Conservation (phyloP, 257 asterid species). For the Nemophila menziesii region DNA sequence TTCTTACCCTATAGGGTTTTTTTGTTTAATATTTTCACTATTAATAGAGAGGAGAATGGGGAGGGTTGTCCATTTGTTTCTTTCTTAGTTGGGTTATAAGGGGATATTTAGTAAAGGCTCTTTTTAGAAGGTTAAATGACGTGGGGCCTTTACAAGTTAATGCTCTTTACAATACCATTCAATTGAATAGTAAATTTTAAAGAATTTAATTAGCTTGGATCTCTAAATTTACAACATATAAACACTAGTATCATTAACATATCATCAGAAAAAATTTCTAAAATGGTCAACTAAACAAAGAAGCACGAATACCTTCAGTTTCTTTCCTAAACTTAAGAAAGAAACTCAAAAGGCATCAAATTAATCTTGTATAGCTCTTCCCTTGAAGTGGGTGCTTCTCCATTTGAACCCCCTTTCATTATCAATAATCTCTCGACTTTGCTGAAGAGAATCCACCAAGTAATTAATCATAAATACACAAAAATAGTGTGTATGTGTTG, state of each 20-base stretch:
- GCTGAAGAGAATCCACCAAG: too few species aligned
- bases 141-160: too few species aligned
- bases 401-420: constrained; percentile 54
- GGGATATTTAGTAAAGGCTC: too few species aligned
- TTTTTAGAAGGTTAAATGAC: too few species aligned
- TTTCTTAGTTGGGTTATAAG: too few species aligned
- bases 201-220: too few species aligned
- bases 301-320: constrained; percentile 63
- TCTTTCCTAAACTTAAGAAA: constrained; percentile 76
- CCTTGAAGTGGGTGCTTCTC: constrained; percentile 65
- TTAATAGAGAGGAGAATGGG: too few species aligned
- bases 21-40: too few species aligned
- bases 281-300: neutral
- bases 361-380: constrained; percentile 80
- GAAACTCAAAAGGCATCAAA: constrained; percentile 79
- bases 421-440: neutral
- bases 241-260: neutral
- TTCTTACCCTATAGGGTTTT: too few species aligned
- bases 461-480: neutral
- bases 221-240: neutral
- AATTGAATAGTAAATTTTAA: too few species aligned
- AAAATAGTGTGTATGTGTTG: neutral
- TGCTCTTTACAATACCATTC: too few species aligned
- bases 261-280: neutral
- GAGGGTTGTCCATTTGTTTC: too few species aligned